Evolutionary conservation across 192 early-diverging fungal species (phyloP).

Genomic region (Linnemannia exigua): DNA sequence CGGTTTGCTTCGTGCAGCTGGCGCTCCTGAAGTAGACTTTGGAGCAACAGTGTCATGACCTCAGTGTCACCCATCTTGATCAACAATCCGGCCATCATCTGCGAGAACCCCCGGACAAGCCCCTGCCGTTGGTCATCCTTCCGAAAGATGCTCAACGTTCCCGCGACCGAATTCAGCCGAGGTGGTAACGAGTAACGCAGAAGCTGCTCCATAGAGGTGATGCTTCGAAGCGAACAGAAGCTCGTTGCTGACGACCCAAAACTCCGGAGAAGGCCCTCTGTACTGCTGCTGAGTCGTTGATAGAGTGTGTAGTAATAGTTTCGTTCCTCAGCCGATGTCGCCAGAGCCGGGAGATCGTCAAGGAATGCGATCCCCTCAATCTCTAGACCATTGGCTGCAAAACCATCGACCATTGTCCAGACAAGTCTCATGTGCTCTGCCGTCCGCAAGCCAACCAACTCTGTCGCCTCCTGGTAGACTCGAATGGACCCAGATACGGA

Average conservation of each 20-base stretch:
- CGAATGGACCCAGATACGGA: slow-evolving; percentile 1
- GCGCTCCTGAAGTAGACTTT: slow-evolving; percentile 2
- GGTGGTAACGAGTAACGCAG: neutral
- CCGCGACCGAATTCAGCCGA: neutral
- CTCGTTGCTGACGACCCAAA: neutral
- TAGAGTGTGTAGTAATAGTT: slow-evolving; percentile 1
- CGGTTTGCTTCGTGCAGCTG: slow-evolving; percentile 29
- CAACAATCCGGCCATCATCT: slow-evolving; percentile 18
- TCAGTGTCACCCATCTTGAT: slow-evolving; percentile 8
- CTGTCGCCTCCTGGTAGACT: neutral
- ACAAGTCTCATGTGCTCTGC: slow-evolving; percentile 16
- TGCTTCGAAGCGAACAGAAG: neutral
- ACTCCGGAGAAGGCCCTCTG: neutral
- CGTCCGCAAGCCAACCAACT: neutral
- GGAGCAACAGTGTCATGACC: slow-evolving; percentile 18
- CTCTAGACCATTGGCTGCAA: slow-evolving; percentile 4
- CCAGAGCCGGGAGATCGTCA: slow-evolving; percentile 10
- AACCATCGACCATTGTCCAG: slow-evolving; percentile 27
- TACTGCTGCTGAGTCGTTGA: neutral
- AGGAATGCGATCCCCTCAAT: slow-evolving; percentile 28
- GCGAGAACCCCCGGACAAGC: slow-evolving; percentile 10
- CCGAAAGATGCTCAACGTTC: neutral
- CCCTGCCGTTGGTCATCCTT: neutral
- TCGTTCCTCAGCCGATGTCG: neutral
- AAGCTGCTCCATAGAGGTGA: neutral